Evolutionary conservation across 306 rosid genomes (phyloP).

Genomic region (Pyrus pyrifolia): DNA sequence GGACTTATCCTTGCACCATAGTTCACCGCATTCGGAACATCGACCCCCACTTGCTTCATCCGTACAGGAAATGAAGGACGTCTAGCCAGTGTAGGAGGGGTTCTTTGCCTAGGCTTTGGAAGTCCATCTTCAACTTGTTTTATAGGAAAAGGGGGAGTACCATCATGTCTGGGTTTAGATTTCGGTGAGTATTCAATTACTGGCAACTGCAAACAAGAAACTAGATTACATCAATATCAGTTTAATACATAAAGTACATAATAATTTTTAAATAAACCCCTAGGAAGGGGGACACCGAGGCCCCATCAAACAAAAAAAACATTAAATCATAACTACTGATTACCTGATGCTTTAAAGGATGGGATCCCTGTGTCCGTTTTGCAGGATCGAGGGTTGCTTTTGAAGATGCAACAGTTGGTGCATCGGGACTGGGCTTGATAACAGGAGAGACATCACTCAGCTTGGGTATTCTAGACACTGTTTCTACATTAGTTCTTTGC

Average conservation of each 20-base stretch:
- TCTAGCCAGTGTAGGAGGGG: slow-evolving; percentile 64
- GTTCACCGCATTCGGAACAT: slow-evolving; percentile 39
- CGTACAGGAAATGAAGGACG: slow-evolving; percentile 56
- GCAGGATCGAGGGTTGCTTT: slow-evolving; percentile 53
- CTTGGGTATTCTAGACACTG: slow-evolving; percentile 64
- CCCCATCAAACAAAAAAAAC: too few relatives aligned
- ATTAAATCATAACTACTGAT: not conserved
- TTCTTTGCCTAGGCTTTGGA: slow-evolving; percentile 64
- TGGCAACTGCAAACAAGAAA: slow-evolving; percentile 41
- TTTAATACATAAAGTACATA: not conserved
- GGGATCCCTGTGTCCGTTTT: slow-evolving; percentile 47
- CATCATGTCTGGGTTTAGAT: slow-evolving; percentile 55
- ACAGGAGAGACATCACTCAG: slow-evolving; percentile 41
- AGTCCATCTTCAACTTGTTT: slow-evolving; percentile 75
- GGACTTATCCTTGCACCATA: slow-evolving; percentile 35
- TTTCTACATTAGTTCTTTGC: slow-evolving; percentile 43
- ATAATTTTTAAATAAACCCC: too few relatives aligned
- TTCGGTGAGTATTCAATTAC: slow-evolving; percentile 57
- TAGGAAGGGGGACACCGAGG: too few relatives aligned
- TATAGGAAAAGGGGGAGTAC: slow-evolving; percentile 38
- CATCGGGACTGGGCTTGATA: slow-evolving; percentile 52
- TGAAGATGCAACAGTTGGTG: slow-evolving; percentile 34
- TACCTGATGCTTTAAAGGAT: slow-evolving; percentile 74
- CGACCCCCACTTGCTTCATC: slow-evolving; percentile 54
- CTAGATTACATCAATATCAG: not conserved